Base-by-base conservation (phyloP, 1,139 yeast species). In the Scheffersomyces lignicola region DNA sequence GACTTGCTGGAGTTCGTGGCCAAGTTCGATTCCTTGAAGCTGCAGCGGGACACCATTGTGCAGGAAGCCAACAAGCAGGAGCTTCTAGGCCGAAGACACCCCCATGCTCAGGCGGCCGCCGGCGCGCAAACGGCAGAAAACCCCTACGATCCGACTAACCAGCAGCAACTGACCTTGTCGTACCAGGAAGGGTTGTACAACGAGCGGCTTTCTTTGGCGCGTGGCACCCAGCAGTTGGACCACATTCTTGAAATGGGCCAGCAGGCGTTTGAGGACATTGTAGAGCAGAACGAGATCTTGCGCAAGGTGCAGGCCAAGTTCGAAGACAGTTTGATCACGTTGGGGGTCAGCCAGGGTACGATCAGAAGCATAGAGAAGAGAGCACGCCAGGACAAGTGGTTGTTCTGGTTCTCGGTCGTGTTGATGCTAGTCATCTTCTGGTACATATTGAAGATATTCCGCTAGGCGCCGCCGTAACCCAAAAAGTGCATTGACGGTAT, bases 241-340 rank as follows among this genome's bases (percentile, higher is more conserved):
- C 89, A 86, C 45, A 88, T 92, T 32, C 61, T 92, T 35, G 97
- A 87, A 52, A 83, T 88, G 80, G 97, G 97, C 1, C 80, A 84
- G 42, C 76, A 78, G 38, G 89, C 96, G 2, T 76, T 89, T 47
- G 95, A 86, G 35, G 96, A 90, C 52, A 69, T 92, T 20, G 83
- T 86, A 20, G 90, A 84, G 37, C 97, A 92, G 55, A 85, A 87
- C 55, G 84, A 83, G 49, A 71, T 81, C 17, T 70, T 92, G 40
- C 68, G 76, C 42, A 69, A 68, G 39, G 71, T 92, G 24, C 89
- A 83, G 44, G 66, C 73, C 28, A 78, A 73, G 43, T 72, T 92
- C 63, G 78, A 80, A 37, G 75, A 79, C 36, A 76, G 88, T 23
- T 78, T 94, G 45, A 69, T 78, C 33, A 88, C 96, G 0, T 69